Percentiles rank a stretch among this genome's conserved stretches.
These are phyloP conservation scores for Sutorius australiensis DNA, from an alignment of 768 basidiomycete genomes.

Conservation along the genomic window DNA sequence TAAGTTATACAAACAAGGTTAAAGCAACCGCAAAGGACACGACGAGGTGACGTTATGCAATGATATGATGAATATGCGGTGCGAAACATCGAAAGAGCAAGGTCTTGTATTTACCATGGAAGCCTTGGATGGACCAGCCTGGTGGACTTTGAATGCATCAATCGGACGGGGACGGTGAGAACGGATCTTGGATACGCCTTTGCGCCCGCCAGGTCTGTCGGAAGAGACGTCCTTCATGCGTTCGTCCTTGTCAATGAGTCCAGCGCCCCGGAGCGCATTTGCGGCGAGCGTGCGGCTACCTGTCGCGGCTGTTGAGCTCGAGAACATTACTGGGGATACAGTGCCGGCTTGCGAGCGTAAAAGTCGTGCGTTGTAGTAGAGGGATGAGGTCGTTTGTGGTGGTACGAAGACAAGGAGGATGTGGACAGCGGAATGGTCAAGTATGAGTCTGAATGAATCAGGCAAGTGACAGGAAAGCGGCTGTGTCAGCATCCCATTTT, in stretches of 20 bases:
- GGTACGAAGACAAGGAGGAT: slow-evolving; percentile 16
- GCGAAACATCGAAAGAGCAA: slow-evolving; percentile 26
- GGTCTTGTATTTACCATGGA: slow-evolving; percentile 66
- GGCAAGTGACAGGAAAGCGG: slow-evolving; percentile 8
- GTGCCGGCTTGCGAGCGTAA: neutral
- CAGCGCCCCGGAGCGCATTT: slow-evolving; percentile 63
- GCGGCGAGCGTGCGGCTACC: slow-evolving; percentile 56
- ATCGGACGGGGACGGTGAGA: slow-evolving; percentile 58
- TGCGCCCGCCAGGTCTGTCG: slow-evolving; percentile 67
- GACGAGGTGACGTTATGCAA: slow-evolving; percentile 23
- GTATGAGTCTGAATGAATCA: slow-evolving; percentile 17
- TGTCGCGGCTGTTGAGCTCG: slow-evolving; percentile 55
- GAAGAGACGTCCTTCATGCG: slow-evolving; percentile 69
- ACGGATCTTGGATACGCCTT: slow-evolving; percentile 58
- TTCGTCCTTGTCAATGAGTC: slow-evolving; percentile 73
- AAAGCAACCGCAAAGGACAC: slow-evolving; percentile 11
- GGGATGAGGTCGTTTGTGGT: slow-evolving; percentile 6
- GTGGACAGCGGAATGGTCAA: slow-evolving; percentile 5
- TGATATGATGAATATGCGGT: slow-evolving; percentile 25
- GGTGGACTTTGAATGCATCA: slow-evolving; percentile 53
- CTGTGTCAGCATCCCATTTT: slow-evolving; percentile 26
- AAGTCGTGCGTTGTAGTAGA: neutral
- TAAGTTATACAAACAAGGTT: slow-evolving; percentile 16
- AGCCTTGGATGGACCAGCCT: slow-evolving; percentile 42
- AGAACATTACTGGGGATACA: slow-evolving; percentile 42